phyloP scores from a whole-genome alignment of 78 protist species.

The Planoprotostelium fungivorum region DNA sequence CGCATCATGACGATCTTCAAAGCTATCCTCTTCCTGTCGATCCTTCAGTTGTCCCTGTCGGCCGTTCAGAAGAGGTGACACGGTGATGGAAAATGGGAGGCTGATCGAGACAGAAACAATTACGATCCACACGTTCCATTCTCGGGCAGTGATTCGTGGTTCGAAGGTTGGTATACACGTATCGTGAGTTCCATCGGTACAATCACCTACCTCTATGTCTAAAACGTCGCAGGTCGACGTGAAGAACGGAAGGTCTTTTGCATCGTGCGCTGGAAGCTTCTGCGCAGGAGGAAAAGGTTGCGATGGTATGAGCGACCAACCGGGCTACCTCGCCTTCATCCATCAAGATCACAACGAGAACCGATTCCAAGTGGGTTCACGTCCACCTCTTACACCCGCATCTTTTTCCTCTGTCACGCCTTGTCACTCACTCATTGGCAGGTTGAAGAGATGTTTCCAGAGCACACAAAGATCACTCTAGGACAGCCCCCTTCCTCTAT shows the following conservation, averaged over 20 bases:
- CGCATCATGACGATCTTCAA: no score
- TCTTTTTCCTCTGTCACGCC: no score
- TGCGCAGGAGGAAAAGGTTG: constrained; percentile 1
- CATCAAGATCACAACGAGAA: neutral
- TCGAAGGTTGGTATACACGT: constrained; percentile 5
- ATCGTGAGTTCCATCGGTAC: no score
- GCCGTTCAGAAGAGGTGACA: no score
- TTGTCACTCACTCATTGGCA: no score
- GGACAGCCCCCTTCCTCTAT: neutral
- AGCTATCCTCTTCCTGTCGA: no score
- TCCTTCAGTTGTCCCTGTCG: no score
- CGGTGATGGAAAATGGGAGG: no score
- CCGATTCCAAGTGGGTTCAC: neutral
- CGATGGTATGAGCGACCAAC: neutral
- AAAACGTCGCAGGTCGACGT: no score
- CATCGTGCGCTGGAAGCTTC: neutral
- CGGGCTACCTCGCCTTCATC: neutral
- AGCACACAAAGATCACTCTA: neutral
- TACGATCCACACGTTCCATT: neutral
- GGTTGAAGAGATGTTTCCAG: neutral
- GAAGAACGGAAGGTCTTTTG: neutral
- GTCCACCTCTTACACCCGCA: neutral
- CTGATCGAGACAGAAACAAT: neutral
- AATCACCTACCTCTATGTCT: no score
- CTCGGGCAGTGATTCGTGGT: neutral